These are phyloP conservation scores for Rhodotorula sp. DNA, from an alignment of 1,284 basidiomycete genomes.

Conservation along the genomic window DNA sequence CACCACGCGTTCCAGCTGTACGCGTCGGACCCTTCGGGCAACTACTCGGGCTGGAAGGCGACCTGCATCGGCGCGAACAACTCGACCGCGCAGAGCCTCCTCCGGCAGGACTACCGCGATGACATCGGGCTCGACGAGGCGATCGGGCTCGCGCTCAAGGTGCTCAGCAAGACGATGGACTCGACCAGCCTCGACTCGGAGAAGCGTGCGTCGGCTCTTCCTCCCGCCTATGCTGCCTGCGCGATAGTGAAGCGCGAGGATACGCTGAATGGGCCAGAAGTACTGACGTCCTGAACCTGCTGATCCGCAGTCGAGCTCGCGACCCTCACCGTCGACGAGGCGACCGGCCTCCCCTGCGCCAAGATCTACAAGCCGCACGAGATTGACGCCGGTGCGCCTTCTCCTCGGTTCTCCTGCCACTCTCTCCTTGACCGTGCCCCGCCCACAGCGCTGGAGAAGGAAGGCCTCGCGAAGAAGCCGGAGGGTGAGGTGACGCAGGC, in stretches of 20 bases:
- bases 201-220: constrained; percentile 63
- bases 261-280: neutral
- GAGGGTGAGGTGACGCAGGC: constrained; percentile 57
- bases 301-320: constrained; percentile 82
- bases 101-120: constrained; percentile 99
- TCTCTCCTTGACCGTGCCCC: neutral
- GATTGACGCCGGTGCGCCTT: constrained; percentile 66
- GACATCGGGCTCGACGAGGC: constrained; percentile 87
- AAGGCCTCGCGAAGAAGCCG: constrained; percentile 80
- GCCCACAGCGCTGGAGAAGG: constrained; percentile 65
- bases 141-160: constrained; percentile 84
- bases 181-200: constrained; percentile 93
- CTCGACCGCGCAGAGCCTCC: constrained; percentile 85
- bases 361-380: constrained; percentile 92
- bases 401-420: too few relatives aligned
- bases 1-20: constrained; percentile 97
- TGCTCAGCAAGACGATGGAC: constrained; percentile 99
- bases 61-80: constrained; percentile 97
- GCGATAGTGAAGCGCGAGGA: neutral
- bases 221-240: neutral
- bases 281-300: neutral
- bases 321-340: constrained; percentile 79
- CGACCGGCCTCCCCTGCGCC: constrained; percentile 75
- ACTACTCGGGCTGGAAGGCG: constrained; percentile 99
- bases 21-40: constrained; percentile 96